phyloP scores from a whole-genome alignment of 2,329 filamentous ascomycete genomes.

The Colletotrichum noveboracense region DNA sequence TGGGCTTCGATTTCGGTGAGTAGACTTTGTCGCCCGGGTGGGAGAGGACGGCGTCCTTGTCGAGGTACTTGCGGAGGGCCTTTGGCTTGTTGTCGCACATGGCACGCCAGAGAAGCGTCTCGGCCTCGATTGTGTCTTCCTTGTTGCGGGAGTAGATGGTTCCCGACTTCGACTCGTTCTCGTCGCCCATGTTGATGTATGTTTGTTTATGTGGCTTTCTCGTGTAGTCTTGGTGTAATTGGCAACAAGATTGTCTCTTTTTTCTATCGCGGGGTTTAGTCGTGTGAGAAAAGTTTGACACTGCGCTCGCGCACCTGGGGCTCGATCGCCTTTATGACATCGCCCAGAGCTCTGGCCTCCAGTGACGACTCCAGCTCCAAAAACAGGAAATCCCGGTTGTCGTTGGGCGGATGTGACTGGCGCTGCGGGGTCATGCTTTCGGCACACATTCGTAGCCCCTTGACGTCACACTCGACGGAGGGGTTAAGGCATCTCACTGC shows the following conservation, averaged over 20 bases:
- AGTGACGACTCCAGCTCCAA: conserved; percentile 9
- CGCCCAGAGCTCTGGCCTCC: conserved; percentile 14
- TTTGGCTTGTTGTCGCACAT: conserved; percentile 36
- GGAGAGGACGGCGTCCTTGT: conserved; percentile 35
- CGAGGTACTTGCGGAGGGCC: conserved; percentile 36
- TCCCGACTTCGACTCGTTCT: neutral
- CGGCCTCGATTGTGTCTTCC: conserved; percentile 38
- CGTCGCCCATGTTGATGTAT: conserved; percentile 7
- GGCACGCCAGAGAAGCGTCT: conserved; percentile 38
- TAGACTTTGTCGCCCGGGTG: conserved; percentile 35
- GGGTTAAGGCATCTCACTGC: neutral
- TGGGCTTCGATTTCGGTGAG: conserved; percentile 34
- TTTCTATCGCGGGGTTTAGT: neutral
- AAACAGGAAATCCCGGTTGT: conserved; percentile 14
- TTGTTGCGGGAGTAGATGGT: conserved; percentile 38
- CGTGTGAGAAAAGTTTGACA: neutral
- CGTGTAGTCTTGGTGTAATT: neutral
- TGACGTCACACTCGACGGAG: conserved; percentile 18
- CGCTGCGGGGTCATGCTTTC: neutral
- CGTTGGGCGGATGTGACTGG: conserved; percentile 2
- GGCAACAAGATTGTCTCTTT: accelerated
- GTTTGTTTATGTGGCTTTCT: neutral
- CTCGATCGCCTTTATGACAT: conserved; percentile 13
- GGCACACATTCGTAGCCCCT: neutral
- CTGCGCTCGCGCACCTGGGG: neutral